Evolutionary conservation across 352 stramenopile genomes (phyloP), one percentile per base, ranked within the genome.

Genomic region (Peronospora destructor): DNA sequence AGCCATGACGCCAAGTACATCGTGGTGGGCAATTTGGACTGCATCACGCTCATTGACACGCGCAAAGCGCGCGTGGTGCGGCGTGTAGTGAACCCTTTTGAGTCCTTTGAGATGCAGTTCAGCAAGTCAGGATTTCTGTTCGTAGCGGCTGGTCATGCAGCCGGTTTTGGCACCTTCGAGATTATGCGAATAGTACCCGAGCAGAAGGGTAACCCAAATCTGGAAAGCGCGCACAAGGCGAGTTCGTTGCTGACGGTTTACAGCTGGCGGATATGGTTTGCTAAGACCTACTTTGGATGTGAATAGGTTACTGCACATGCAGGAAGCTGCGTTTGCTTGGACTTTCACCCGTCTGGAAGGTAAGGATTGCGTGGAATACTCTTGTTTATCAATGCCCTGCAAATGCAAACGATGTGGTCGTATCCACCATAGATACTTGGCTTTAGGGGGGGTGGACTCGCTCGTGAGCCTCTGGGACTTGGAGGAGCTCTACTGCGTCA

Each of bases 401-500:
- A 35, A 10, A 26, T 45, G 13, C 33, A 45, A 21, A 39, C 49
- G 14, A 25, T 32, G 13, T 16, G 2, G 28, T 32, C 21, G 2
- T 59, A 42, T 54, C 38, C 9, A 50, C 43, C 9, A n/a, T 41
- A 92, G 82, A 57, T 82, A 71, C 38, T 68, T 93, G 19, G 79
- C 62, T 32, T 59, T 93, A 16, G 82, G 82, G n/a, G 76, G 82
- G n/a, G 49, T 87, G 6, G 82, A 93, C 49, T 93, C 82, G 33
- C 67, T 93, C 30, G 77, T 91, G 50, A 91, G 79, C 45, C 49
- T 93, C 2, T 93, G 82, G 82, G 82, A 93, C 49, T 55, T 93
- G 14, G 73, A 93, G 50, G 80, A 93, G 48, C 73, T 93, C 25
- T 93, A 85, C 61, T 93, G 82, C 60, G 67, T 83, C 6, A 81